Conservation (phyloP, 2,329 filamentous ascomycete species). For the Exophiala dermatitidis region DNA sequence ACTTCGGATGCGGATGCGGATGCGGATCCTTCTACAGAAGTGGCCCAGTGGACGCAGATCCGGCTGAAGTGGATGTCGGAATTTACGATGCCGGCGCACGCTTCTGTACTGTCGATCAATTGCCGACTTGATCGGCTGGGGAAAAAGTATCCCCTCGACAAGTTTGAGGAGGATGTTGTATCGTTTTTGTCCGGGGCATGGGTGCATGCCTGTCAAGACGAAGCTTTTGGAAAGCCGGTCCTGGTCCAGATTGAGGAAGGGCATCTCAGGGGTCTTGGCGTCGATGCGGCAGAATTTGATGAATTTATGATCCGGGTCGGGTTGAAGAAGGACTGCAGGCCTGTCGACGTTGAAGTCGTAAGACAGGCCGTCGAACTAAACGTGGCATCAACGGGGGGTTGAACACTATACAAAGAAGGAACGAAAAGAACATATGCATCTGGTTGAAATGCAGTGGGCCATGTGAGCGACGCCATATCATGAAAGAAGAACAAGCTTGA, state of each 20-base stretch:
- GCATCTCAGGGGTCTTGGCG: conserved; percentile 16
- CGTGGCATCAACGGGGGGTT: background rate
- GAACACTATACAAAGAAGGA: too few species aligned
- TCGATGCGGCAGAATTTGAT: conserved; percentile 20
- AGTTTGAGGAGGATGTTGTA: conserved; percentile 12
- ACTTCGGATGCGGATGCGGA: background rate
- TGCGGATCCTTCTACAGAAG: background rate
- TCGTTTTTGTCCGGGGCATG: conserved; percentile 14
- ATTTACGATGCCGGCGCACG: conserved; percentile 12
- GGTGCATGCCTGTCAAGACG: conserved; percentile 7
- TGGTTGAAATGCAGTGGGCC: too few species aligned
- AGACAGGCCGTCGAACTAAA: background rate
- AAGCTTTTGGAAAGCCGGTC: conserved; percentile 27
- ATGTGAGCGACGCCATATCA: too few species aligned
- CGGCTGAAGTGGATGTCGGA: conserved; percentile 14
- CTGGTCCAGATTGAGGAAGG: conserved; percentile 28
- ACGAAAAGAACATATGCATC: too few species aligned
- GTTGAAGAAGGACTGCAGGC: conserved; percentile 1
- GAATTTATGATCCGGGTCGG: conserved; percentile 15
- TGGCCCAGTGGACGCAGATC: conserved; percentile 15
- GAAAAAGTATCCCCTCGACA: conserved; percentile 14
- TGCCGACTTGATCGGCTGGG: conserved; percentile 17
- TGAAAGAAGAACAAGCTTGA: too few species aligned
- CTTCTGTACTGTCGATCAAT: conserved; percentile 4
- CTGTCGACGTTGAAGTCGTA: background rate